Conservation (phyloP, 2,329 filamentous ascomycete species). For the Trichocomaceae sp. region DNA sequence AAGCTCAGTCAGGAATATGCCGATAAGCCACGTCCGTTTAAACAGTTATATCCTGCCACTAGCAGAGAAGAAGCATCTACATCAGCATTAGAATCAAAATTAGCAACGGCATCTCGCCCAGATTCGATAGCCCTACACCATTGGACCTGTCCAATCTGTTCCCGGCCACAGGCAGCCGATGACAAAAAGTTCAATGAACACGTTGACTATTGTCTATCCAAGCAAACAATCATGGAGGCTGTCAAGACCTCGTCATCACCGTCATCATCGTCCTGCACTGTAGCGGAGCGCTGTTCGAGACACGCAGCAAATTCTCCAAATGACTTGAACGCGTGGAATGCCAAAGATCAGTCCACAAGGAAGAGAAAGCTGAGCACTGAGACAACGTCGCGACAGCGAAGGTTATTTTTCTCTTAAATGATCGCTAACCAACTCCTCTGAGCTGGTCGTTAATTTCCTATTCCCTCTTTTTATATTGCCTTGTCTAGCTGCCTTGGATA, state of each 20-base stretch:
- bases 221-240: constrained; percentile 75
- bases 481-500: background rate
- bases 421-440: background rate
- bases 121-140: constrained; percentile 35
- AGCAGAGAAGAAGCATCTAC: background rate
- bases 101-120: background rate
- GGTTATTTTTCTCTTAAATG: constrained; percentile 10
- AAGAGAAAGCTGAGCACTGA: constrained; percentile 9
- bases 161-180: constrained; percentile 64
- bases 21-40: background rate
- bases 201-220: constrained; percentile 84
- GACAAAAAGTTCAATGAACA: constrained; percentile 81
- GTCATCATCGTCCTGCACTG: background rate
- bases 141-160: constrained; percentile 88
- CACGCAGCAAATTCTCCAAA: background rate
- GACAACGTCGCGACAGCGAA: constrained; percentile 8
- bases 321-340: background rate
- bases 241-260: constrained; percentile 47
- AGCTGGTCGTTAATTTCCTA: background rate
- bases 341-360: background rate
- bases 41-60: background rate
- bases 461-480: background rate
- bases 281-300: too few species aligned
- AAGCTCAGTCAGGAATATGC: constrained; percentile 52
- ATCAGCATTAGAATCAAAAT: background rate